A percentile compares a stretch with the other conserved stretches of the same genome.
Evolutionary conservation across 83 land plant genomes (phyloP).

Genomic region (Isoetes engelmannii): DNA sequence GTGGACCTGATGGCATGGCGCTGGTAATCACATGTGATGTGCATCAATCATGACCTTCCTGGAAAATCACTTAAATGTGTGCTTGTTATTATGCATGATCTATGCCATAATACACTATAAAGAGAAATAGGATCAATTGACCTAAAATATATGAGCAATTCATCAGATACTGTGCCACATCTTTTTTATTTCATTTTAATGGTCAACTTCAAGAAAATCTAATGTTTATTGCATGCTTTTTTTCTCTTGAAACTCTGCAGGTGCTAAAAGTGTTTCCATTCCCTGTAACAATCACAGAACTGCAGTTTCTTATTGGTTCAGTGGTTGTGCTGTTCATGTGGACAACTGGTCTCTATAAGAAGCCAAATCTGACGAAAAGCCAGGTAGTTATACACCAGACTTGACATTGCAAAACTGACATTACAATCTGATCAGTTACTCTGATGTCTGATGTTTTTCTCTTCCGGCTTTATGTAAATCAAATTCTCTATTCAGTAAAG

Average conservation of each 20-base stretch:
- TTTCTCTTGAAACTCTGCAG: constrained; percentile 30
- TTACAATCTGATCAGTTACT: not conserved
- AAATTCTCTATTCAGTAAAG: not conserved
- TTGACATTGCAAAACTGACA: not conserved
- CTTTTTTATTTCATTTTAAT: too few species aligned
- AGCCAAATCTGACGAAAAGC: constrained; percentile 48
- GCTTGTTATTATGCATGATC: too few species aligned
- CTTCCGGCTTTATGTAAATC: not conserved
- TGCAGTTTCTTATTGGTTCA: constrained; percentile 72
- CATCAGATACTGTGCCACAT: too few species aligned
- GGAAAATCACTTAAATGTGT: too few species aligned
- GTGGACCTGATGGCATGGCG: too few species aligned
- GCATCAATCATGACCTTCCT: too few species aligned
- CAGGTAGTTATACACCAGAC: constrained; percentile 43
- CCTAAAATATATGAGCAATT: too few species aligned
- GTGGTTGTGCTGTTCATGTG: constrained; percentile 60
- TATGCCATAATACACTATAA: too few species aligned
- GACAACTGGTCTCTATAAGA: constrained; percentile 63
- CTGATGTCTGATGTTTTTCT: not conserved
- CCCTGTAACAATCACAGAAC: constrained; percentile 69
- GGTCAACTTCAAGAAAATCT: too few species aligned
- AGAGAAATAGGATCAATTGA: too few species aligned
- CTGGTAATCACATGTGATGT: too few species aligned
- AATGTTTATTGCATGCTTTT: too few species aligned
- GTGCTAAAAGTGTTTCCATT: constrained; percentile 74